A percentile compares a stretch with the other conserved stretches of the same genome.
These are phyloP conservation scores for Elsinoe ampelina DNA, from an alignment of 2,329 filamentous ascomycete species.

Conservation along the genomic window DNA sequence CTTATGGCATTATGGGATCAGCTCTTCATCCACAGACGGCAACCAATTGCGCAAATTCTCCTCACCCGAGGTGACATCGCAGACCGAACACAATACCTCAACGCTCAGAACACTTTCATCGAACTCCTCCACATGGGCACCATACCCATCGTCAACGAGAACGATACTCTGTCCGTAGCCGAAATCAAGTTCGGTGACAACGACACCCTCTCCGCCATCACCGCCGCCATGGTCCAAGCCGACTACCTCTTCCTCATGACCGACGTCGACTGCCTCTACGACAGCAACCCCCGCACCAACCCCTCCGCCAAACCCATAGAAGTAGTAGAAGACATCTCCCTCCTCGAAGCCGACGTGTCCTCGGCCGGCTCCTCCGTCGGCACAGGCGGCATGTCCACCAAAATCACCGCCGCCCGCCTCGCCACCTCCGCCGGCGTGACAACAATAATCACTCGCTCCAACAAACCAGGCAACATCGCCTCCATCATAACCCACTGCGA, in stretches of 20 bases:
- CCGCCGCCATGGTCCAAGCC: constrained; percentile 92
- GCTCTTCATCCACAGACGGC: constrained; percentile 74
- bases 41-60: constrained; percentile 90
- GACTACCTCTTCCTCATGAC: constrained; percentile 98
- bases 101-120: constrained; percentile 89
- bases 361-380: constrained; percentile 80
- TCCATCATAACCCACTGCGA: constrained; percentile 79
- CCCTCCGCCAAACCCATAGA: constrained; percentile 83
- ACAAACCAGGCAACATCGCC: constrained; percentile 84
- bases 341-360: constrained; percentile 80
- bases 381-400: constrained; percentile 95
- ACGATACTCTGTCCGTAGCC: constrained; percentile 89
- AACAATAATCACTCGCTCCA: constrained; percentile 87
- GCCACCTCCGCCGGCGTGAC: constrained; percentile 92
- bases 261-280: constrained; percentile 94
- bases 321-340: constrained; percentile 79
- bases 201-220: constrained; percentile 92
- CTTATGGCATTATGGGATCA: constrained; percentile 95
- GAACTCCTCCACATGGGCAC: constrained; percentile 90
- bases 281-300: constrained; percentile 82
- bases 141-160: constrained; percentile 97
- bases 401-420: constrained; percentile 85
- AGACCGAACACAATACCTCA: constrained; percentile 89
- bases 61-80: constrained; percentile 94
- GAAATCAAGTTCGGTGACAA: constrained; percentile 99